Conservation (phyloP, 139 green algal species). For the Raphidocelis subcapitata region DNA sequence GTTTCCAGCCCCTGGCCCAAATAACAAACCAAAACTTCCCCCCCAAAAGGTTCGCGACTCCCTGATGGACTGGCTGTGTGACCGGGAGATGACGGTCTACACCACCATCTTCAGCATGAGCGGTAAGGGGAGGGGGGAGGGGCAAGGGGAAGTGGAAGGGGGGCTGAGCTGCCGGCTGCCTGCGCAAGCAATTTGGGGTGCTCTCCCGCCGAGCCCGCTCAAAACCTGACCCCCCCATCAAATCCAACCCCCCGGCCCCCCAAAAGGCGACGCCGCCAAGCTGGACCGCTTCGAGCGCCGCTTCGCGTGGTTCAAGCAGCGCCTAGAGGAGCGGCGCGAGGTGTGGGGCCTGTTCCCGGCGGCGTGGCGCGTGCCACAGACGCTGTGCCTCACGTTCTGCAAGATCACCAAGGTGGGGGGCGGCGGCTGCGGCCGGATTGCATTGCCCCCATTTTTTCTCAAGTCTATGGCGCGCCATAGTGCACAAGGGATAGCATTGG, state of each 20-base stretch:
- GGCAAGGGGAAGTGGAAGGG: neutral
- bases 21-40: too few species aligned
- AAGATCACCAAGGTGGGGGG: constrained; percentile 85
- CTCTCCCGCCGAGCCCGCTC: neutral
- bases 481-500: too few species aligned
- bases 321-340: constrained; percentile 54
- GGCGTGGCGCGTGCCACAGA: constrained; percentile 82
- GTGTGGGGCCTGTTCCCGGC: constrained; percentile 91
- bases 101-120: constrained; percentile 71
- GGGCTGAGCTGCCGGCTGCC: too few species aligned
- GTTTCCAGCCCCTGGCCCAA: too few species aligned
- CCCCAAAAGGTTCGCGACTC: constrained; percentile 85
- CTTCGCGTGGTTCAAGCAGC: constrained; percentile 78
- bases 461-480: too few species aligned
- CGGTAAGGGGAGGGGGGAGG: too few species aligned
- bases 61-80: constrained; percentile 86
- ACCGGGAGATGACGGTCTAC: constrained; percentile 1
- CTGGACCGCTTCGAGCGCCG: constrained; percentile 89
- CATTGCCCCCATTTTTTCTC: too few species aligned
- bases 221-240: neutral
- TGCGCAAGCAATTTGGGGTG: neutral
- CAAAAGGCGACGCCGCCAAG: constrained; percentile 71
- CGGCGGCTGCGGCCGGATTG: too few species aligned
- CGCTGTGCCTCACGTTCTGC: constrained; percentile 93
- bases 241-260: constrained; percentile 4